Base-by-base conservation (phyloP, 1,139 yeast genomes). In the Eremothecium sinecaudum region DNA sequence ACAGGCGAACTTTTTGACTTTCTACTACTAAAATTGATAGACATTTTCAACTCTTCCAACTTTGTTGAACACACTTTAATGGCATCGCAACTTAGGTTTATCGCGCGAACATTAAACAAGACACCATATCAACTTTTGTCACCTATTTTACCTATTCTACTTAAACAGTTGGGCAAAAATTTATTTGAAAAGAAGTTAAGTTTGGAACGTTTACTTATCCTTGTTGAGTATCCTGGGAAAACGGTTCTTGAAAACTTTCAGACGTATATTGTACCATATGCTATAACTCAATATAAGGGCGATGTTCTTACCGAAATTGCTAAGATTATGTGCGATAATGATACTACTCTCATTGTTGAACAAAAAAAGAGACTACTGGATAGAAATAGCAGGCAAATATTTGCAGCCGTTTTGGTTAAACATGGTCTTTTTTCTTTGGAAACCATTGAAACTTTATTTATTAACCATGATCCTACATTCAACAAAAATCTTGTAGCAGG, bases 141-240 rank as follows among this genome's bases (percentile, higher is more conserved):
- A 3, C 94, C 95, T 0, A 81, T 75, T 44, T 67, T 90, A 50
- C 82, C 92, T 1, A 70, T 80, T 33, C 64, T 86, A n/a, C 71
- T 90, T 25, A 71, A 76, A 34, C 67, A 71, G 31, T 65, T 83
- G 11, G 75, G 83, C 2, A 74, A 74, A 41, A 64, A 66, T 34
- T 49, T 70, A 28, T 58, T 57, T 3, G 56, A 62, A 4, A 73
- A 71, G 33, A 73, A 76, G 0, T 61, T 65, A n/a, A 62, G 81
- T 36, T 64, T 82, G 23, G 64, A 64, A 15, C 68, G 71, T 40
- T 63, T 90, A 11, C 70, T 87, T 5, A 75, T 74, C 26, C 62
- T 84, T 5, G 63, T 84, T 20, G 80, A 76, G 1, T 70, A 84
- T 28, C 65, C 81, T 1, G 62, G 67, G 4, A 66, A 65, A 17